These are phyloP conservation scores for Raffaelea deltoideospora DNA, from an alignment of 2,329 filamentous ascomycete genomes.

Conservation along the genomic window DNA sequence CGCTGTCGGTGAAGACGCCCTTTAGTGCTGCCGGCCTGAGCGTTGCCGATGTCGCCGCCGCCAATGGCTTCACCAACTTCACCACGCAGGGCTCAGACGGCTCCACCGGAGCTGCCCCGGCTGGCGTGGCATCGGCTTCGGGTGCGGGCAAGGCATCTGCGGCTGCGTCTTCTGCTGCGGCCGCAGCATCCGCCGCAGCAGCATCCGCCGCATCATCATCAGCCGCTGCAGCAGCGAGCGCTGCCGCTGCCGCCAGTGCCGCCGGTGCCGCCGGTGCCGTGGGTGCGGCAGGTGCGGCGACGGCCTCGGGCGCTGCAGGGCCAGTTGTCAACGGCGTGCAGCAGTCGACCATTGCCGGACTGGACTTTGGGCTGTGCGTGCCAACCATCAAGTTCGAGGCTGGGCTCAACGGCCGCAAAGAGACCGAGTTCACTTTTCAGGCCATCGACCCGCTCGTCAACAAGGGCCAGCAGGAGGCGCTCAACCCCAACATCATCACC, in stretches of 20 bases:
- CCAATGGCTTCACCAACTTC: conserved; percentile 49
- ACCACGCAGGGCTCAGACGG: conserved; percentile 21
- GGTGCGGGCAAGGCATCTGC: conserved; percentile 8
- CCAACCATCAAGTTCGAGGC: conserved; percentile 45
- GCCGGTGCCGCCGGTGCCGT: neutral
- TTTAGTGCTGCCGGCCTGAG: conserved; percentile 45
- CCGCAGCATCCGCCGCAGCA: neutral
- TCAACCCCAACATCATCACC: conserved; percentile 61
- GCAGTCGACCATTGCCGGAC: conserved; percentile 6
- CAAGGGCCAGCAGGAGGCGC: conserved; percentile 48
- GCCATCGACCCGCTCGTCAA: conserved; percentile 46
- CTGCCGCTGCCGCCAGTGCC: neutral
- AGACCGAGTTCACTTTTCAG: conserved; percentile 52
- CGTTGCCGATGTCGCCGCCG: conserved; percentile 46
- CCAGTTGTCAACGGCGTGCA: conserved; percentile 7
- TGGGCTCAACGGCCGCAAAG: conserved; percentile 40
- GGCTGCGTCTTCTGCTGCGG: conserved; percentile 2
- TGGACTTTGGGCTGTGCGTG: conserved; percentile 37
- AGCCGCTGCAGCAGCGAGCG: neutral
- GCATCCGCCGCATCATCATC: neutral
- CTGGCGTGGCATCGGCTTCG: conserved; percentile 12
- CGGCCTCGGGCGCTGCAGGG: conserved; percentile 3
- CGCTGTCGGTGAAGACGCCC: conserved; percentile 32
- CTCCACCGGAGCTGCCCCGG: conserved; percentile 8
- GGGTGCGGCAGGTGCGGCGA: neutral